phyloP scores from a whole-genome alignment of 1,284 basidiomycete species.

The Irpex sp. region DNA sequence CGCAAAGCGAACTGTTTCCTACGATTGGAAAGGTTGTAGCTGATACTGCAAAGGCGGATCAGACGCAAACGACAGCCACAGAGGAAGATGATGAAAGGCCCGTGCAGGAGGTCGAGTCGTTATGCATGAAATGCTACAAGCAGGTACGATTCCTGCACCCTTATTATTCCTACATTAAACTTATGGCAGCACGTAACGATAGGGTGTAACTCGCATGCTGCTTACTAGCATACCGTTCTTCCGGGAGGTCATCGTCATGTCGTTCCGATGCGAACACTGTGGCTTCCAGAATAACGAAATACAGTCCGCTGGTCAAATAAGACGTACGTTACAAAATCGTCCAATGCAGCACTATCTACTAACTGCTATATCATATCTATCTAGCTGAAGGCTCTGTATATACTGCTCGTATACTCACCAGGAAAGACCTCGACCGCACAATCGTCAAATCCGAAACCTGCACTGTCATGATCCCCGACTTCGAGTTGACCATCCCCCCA shows the following conservation, averaged over 20 bases:
- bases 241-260: conserved; percentile 95
- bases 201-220: conserved; percentile 94
- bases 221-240: conserved; percentile 98
- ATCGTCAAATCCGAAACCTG: conserved; percentile 92
- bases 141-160: conserved; percentile 62
- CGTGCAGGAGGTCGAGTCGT: conserved; percentile 88
- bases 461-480: conserved; percentile 89
- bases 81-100: conserved; percentile 66
- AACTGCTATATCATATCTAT: neutral
- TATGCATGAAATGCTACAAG: conserved; percentile 95
- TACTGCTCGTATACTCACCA: conserved; percentile 83
- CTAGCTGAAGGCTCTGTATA: conserved; percentile 79
- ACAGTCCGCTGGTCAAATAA: conserved; percentile 90
- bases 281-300: conserved; percentile 94
- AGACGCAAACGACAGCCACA: conserved; percentile 33
- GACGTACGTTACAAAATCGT: conserved; percentile 63
- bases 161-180: too few relatives aligned
- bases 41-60: conserved; percentile 38
- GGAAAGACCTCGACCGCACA: conserved; percentile 91
- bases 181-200: neutral
- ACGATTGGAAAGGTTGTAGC: conserved; percentile 55
- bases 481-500: conserved; percentile 92
- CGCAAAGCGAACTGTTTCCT: conserved; percentile 48
- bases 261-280: conserved; percentile 96
- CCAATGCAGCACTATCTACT: neutral